Evolutionary conservation across 2,329 filamentous ascomycete species (phyloP).

Genomic region (Trichothecium roseum): DNA sequence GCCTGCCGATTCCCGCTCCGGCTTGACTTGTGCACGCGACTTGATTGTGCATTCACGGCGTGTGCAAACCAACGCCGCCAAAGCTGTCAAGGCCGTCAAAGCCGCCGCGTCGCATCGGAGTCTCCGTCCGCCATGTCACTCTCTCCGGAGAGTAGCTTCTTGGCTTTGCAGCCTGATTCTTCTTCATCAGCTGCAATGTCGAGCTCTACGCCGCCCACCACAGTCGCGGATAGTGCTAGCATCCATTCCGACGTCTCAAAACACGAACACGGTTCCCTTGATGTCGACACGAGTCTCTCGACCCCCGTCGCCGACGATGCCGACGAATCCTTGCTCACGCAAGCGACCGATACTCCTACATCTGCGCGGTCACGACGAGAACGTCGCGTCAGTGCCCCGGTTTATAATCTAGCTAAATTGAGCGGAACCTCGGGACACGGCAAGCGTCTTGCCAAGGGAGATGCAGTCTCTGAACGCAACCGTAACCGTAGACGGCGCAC

Average conservation of each 20-base stretch:
- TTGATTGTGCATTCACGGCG: no score
- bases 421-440: constrained; percentile 52
- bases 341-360: not conserved
- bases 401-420: constrained; percentile 58
- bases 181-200: constrained; percentile 32
- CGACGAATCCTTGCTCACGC: not conserved
- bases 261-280: constrained; percentile 24
- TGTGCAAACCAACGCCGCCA: no score
- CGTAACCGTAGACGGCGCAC: constrained; percentile 10
- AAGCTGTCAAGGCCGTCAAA: no score
- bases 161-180: constrained; percentile 15
- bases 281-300: constrained; percentile 13
- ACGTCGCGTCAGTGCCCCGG: constrained; percentile 42
- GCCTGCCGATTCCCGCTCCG: no score
- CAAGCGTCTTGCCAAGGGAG: constrained; percentile 42
- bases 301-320: constrained; percentile 4
- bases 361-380: constrained; percentile 28
- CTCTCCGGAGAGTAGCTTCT: constrained; percentile 22
- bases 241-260: constrained; percentile 35
- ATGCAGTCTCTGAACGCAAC: constrained; percentile 31
- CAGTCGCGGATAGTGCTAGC: constrained; percentile 51
- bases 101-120: constrained; percentile 3
- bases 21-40: no score
- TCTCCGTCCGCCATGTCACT: constrained; percentile 17
- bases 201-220: constrained; percentile 57